These are phyloP conservation scores for Calonectria pauciramosa DNA, from an alignment of 2,329 filamentous ascomycete genomes.

Conservation along the genomic window DNA sequence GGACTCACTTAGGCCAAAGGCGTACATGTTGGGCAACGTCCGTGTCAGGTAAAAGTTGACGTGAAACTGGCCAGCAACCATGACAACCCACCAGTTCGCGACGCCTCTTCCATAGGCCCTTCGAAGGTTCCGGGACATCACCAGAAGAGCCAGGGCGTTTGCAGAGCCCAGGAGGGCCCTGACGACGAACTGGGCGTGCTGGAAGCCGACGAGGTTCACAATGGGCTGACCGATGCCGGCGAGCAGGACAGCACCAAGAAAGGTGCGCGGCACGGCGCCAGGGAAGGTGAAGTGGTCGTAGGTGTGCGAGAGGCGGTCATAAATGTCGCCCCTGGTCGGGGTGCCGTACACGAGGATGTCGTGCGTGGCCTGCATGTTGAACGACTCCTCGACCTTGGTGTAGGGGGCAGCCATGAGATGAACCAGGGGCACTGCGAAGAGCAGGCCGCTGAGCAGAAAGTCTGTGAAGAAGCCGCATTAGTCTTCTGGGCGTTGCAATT, in stretches of 20 bases:
- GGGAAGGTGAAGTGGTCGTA: slow-evolving; percentile 96
- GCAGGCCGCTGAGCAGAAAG: slow-evolving; percentile 41
- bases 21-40: slow-evolving; percentile 96
- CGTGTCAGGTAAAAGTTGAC: slow-evolving; percentile 92
- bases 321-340: slow-evolving; percentile 67
- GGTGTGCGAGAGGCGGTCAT: slow-evolving; percentile 66
- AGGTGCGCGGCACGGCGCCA: slow-evolving; percentile 91
- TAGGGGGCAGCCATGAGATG: slow-evolving; percentile 85
- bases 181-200: slow-evolving; percentile 73
- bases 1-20: slow-evolving; percentile 85
- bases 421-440: slow-evolving; percentile 71
- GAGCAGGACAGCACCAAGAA: slow-evolving; percentile 84
- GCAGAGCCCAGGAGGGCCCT: slow-evolving; percentile 82
- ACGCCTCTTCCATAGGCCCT: slow-evolving; percentile 77
- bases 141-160: slow-evolving; percentile 78
- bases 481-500: neutral
- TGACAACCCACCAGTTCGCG: slow-evolving; percentile 82
- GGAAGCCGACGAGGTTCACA: slow-evolving; percentile 67
- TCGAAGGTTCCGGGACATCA: slow-evolving; percentile 74
- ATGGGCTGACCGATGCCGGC: slow-evolving; percentile 80
- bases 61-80: slow-evolving; percentile 92
- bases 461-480: slow-evolving; percentile 37
- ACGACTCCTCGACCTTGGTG: slow-evolving; percentile 98
- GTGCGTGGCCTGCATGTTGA: slow-evolving; percentile 95
- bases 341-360: slow-evolving; percentile 89